phyloP scores from a whole-genome alignment of 1,284 basidiomycete genomes.

The Ceratorhiza oryzae-sativae region DNA sequence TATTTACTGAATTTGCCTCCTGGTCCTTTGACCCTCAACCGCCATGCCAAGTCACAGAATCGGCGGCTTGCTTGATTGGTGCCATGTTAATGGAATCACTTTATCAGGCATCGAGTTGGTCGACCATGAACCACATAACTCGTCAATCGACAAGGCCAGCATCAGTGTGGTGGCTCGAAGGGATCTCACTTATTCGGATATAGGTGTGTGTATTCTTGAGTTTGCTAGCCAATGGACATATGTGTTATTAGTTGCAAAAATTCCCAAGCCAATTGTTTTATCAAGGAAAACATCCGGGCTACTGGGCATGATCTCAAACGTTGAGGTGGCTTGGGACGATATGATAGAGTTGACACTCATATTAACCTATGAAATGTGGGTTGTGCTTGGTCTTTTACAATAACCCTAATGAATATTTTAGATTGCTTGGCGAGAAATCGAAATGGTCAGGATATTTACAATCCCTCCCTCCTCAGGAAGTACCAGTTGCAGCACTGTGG shows the following conservation, averaged over 20 bases:
- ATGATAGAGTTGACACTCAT: constrained; percentile 67
- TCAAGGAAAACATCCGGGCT: constrained; percentile 65
- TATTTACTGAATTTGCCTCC: background rate
- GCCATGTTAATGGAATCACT: constrained; percentile 8
- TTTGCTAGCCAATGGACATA: too few species aligned
- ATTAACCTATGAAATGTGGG: constrained; percentile 69
- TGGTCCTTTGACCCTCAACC: background rate
- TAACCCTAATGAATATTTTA: background rate
- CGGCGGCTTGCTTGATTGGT: constrained; percentile 7
- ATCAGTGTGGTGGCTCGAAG: constrained; percentile 20
- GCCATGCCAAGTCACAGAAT: constrained; percentile 10
- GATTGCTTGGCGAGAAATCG: constrained; percentile 53
- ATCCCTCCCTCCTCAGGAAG: constrained; percentile 61
- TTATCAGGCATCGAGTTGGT: constrained; percentile 6
- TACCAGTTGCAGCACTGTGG: constrained; percentile 74
- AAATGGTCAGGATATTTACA: constrained; percentile 73
- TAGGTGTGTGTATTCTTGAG: constrained; percentile 2
- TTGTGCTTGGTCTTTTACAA: constrained; percentile 42
- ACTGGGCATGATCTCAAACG: constrained; percentile 53
- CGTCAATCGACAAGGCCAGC: background rate
- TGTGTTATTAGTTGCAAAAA: constrained; percentile 65
- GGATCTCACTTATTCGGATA: constrained; percentile 17
- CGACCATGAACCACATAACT: background rate
- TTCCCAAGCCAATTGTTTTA: constrained; percentile 69
- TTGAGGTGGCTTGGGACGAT: constrained; percentile 63